Evolutionary conservation across 352 stramenopile species (phyloP), one percentile per base, ranked within the genome.

Genomic region (Globisporangium perplexum): DNA sequence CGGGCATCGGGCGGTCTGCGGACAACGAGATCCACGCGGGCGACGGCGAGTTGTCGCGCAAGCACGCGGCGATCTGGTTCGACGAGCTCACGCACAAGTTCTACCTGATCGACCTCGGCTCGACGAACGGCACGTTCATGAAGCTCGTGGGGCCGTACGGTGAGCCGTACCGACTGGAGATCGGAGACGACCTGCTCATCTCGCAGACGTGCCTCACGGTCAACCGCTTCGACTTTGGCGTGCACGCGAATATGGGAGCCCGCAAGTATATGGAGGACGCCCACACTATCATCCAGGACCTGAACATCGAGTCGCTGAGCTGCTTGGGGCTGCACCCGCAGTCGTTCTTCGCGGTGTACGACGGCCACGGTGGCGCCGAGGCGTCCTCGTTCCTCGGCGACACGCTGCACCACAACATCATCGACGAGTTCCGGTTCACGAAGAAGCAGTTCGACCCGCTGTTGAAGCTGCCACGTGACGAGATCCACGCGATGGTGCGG

Each of bases 191-290:
- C 68, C 81, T 99, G 52, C 83, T 99, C 23, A 83, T 99, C 30
- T 93, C 92, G 36, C 87, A 97, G 76, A 98, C 96, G 30, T 97
- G 96, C 49, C 93, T 98, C 60, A 98, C 86, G 1, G 88, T 99
- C 7, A 98, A 98, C 69, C 86, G 95, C 2, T 98, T 98, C 59
- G 96, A 99, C 62, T 98, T 96, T 63, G 96, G 95, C 30, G 90
- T 96, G 14, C 95, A 93, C 56, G 93, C 97, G 47, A 88, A 93
- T 44, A 97, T 98, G 71, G 95, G 95, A 22, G 79, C 86, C 8
- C 68, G 96, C 22, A 97, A 96, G 53, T 88, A 96, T 26, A 98
- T 99, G 95, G 94, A 98, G 68, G 95, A 98, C 69, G 79, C 93
- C 28, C 96, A 96, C 41, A 88, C 95, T 46, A 88, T 98, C 47